phyloP scores from a whole-genome alignment of 2,329 filamentous ascomycete species.

The Cercospora beticola region DNA sequence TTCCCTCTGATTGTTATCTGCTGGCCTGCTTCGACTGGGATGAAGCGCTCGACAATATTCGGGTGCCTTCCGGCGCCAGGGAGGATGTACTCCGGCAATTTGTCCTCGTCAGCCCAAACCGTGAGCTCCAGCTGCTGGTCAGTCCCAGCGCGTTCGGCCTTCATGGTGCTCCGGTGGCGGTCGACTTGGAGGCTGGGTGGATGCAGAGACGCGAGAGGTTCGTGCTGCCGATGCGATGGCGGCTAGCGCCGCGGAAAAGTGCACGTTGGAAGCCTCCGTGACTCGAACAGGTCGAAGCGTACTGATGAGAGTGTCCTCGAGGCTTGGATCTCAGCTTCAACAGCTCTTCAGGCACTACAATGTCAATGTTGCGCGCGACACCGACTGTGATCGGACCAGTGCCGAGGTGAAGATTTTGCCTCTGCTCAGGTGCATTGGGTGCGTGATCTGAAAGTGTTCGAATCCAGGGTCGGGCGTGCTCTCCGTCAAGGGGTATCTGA shows the following conservation, averaged over 20 bases:
- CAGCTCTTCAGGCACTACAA: not conserved
- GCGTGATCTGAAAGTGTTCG: not conserved
- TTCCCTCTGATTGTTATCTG: conserved; percentile 35
- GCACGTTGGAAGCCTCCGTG: not conserved
- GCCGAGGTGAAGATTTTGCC: not conserved
- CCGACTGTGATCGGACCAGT: not conserved
- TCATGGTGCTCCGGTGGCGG: conserved; percentile 35
- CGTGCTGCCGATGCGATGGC: not conserved
- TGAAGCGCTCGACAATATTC: conserved; percentile 36
- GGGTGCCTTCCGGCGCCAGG: conserved; percentile 35
- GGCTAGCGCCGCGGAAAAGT: not conserved
- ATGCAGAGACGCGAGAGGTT: not conserved
- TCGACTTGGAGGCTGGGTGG: not conserved
- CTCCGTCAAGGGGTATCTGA: not conserved
- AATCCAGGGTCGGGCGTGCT: not conserved
- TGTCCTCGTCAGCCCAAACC: conserved; percentile 30
- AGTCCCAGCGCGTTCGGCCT: conserved; percentile 36
- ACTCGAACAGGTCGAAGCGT: not conserved
- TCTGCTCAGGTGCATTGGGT: not conserved
- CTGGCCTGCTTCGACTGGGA: conserved; percentile 38
- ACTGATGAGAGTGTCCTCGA: not conserved
- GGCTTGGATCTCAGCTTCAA: not conserved
- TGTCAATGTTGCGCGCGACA: not conserved
- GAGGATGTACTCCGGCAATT: conserved; percentile 39
- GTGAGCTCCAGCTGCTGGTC: conserved; percentile 38